These are phyloP conservation scores for Geranium rotundifolium DNA, from an alignment of 345 rosid genomes.

Conservation along the genomic window DNA sequence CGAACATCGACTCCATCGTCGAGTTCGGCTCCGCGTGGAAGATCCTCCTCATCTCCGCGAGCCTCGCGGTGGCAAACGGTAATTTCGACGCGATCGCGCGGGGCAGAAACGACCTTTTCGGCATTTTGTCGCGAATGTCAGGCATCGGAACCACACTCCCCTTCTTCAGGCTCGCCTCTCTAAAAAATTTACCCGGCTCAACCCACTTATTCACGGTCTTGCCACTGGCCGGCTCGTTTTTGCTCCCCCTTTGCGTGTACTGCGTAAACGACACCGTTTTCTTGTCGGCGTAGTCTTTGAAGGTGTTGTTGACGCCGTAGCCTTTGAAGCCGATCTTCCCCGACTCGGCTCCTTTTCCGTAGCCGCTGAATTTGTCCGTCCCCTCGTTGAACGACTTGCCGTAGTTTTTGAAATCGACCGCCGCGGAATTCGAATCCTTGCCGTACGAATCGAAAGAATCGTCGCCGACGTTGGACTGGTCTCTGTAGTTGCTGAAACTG, in stretches of 20 bases:
- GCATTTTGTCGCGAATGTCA: conserved; percentile 40
- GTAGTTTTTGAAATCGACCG: conserved; percentile 20
- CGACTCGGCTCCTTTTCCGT: conserved; percentile 20
- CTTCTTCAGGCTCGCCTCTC: conserved; percentile 26
- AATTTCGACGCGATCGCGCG: conserved; percentile 27
- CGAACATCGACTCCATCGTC: conserved; percentile 20
- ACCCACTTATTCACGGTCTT: conserved; percentile 17
- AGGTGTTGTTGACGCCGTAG: conserved; percentile 20
- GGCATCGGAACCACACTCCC: conserved; percentile 39
- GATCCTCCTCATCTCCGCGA: conserved; percentile 16
- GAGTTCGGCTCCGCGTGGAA: conserved; percentile 33
- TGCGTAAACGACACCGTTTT: conserved; percentile 9
- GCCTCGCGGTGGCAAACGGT: conserved; percentile 22
- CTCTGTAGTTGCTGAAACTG: conserved; percentile 8
- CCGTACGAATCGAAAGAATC: conserved; percentile 26
- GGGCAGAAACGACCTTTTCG: conserved; percentile 42
- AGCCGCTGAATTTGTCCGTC: conserved; percentile 21
- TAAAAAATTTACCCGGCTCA: conserved; percentile 44
- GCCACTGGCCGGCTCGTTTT: conserved; percentile 2
- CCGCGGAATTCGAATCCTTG: conserved; percentile 18
- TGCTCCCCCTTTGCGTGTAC: conserved; percentile 2
- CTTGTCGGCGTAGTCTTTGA: conserved; percentile 19
- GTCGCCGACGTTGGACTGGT: conserved; percentile 16
- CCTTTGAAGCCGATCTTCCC: conserved; percentile 15
- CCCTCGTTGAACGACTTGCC: conserved; percentile 23